Percentiles rank a stretch among this genome's conserved stretches.
Conservation (phyloP, 2,329 filamentous ascomycete species). For the Myriosclerotinia scirpicola region DNA sequence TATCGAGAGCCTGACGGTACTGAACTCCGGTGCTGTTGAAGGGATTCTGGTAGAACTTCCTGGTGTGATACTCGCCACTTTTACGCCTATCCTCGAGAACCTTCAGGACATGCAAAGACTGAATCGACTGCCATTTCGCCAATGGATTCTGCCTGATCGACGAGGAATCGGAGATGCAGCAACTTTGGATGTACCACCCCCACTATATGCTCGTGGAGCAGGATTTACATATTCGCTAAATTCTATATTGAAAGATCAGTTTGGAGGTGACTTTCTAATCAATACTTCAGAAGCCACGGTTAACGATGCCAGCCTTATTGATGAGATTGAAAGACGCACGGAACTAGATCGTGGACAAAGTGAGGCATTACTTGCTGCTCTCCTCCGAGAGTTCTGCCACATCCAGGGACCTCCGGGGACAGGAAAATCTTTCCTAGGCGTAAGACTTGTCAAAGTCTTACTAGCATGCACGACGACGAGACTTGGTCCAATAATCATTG, state of each 20-base stretch:
- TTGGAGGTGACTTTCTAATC: constrained; percentile 25
- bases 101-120: constrained; percentile 18
- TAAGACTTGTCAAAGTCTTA: constrained; percentile 34
- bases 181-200: constrained; percentile 28
- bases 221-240: constrained; percentile 28
- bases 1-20: neutral
- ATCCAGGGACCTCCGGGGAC: constrained; percentile 36
- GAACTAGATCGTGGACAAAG: constrained; percentile 33
- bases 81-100: constrained; percentile 14
- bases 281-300: neutral
- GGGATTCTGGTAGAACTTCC: constrained; percentile 14
- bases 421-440: constrained; percentile 37
- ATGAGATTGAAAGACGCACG: constrained; percentile 28
- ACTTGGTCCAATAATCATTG: constrained; percentile 42
- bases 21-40: neutral
- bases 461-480: constrained; percentile 40
- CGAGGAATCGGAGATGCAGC: neutral
- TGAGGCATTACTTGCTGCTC: constrained; percentile 44
- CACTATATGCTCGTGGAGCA: constrained; percentile 28
- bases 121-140: constrained; percentile 3
- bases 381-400: constrained; percentile 47
- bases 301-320: constrained; percentile 28
- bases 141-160: constrained; percentile 20
- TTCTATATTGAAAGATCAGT: constrained; percentile 26
- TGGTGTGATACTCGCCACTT: constrained; percentile 11